These are phyloP conservation scores for Mortierella hygrophila DNA, from an alignment of 192 early-diverging fungal species.

Conservation along the genomic window DNA sequence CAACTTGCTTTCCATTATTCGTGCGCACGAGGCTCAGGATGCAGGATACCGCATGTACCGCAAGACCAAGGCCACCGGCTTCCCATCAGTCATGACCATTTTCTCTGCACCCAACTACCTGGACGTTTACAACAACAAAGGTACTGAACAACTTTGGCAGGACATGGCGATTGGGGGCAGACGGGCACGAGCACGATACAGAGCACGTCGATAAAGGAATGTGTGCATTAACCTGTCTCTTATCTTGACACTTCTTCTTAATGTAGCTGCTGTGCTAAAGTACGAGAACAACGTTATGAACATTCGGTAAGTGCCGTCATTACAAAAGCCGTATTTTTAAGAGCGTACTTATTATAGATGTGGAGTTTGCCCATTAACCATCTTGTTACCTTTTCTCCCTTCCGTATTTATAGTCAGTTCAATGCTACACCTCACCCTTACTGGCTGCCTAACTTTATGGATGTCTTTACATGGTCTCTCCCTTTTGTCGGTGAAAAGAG, in stretches of 20 bases:
- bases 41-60: slow-evolving; percentile 97
- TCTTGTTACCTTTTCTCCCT: neutral
- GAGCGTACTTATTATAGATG: neutral
- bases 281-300: slow-evolving; percentile 99
- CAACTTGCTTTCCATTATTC: slow-evolving; percentile 93
- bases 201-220: neutral
- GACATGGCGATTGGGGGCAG: neutral
- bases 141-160: slow-evolving; percentile 7
- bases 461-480: slow-evolving; percentile 97
- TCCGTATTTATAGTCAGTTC: slow-evolving; percentile 56
- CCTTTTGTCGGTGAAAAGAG: slow-evolving; percentile 99
- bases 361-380: neutral
- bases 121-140: slow-evolving; percentile 98
- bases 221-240: neutral
- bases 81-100: slow-evolving; percentile 97
- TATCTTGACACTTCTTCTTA: slow-evolving; percentile 20
- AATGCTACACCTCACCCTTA: slow-evolving; percentile 97
- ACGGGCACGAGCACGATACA: too few species aligned
- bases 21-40: slow-evolving; percentile 98
- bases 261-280: slow-evolving; percentile 90
- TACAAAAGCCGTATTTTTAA: neutral
- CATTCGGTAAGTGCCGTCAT: slow-evolving; percentile 84
- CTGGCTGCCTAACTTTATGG: slow-evolving; percentile 99
- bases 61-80: slow-evolving; percentile 92
- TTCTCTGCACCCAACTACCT: slow-evolving; percentile 99